Percentiles rank a stretch among this genome's conserved stretches.
Conservation (phyloP, 305 asterid species). For the Rubia peregrina region DNA sequence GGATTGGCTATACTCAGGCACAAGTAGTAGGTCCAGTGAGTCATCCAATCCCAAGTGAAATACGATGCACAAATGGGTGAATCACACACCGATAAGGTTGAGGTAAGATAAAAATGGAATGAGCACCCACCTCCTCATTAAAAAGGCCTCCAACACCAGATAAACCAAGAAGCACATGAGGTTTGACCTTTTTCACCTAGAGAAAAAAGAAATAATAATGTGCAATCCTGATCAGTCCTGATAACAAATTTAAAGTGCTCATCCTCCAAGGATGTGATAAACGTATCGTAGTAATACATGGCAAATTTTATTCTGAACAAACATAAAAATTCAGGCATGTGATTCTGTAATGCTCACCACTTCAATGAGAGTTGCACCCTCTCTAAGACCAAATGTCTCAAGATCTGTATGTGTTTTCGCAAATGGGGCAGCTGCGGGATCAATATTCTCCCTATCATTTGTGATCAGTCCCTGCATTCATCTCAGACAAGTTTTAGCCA, state of each 20-base stretch:
- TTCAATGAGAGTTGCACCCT: slow-evolving; percentile 80
- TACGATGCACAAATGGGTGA: neutral
- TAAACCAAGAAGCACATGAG: slow-evolving; percentile 97
- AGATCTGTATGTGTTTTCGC: slow-evolving; percentile 68
- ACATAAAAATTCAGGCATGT: neutral
- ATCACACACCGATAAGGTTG: neutral
- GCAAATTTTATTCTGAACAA: neutral
- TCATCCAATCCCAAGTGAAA: neutral
- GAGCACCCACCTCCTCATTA: slow-evolving; percentile 65
- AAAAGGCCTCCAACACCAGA: slow-evolving; percentile 98
- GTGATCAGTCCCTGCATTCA: slow-evolving; percentile 87
- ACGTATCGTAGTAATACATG: neutral
- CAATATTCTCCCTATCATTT: slow-evolving; percentile 70
- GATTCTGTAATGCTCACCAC: slow-evolving; percentile 50
- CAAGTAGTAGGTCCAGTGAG: neutral
- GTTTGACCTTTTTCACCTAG: slow-evolving; percentile 94
- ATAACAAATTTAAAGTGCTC: neutral
- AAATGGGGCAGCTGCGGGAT: slow-evolving; percentile 87
- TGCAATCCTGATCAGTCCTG: slow-evolving; percentile 1
- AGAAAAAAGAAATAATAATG: slow-evolving; percentile 16
- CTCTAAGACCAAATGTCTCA: slow-evolving; percentile 62
- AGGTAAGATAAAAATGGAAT: slow-evolving; percentile 9
- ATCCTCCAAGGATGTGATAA: neutral
- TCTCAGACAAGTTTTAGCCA: slow-evolving; percentile 7
- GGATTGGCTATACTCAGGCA: no score